Base-by-base conservation (phyloP, 306 rosid genomes). In the Vigna trinervia region DNA sequence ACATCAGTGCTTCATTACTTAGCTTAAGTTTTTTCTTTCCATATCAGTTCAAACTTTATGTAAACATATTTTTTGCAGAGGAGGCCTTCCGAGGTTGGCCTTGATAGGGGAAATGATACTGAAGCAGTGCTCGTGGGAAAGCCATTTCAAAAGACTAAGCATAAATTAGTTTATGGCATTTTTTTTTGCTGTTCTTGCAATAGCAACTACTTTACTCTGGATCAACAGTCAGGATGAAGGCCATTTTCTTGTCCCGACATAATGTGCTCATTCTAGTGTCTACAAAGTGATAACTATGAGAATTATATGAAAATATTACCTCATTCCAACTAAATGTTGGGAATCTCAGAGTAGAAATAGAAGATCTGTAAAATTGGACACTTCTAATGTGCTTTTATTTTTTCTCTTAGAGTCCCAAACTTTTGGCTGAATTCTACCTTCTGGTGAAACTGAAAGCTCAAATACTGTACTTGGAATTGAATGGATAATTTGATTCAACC, bases 241-340 rank as follows among this genome's bases (percentile, higher is more conserved):
- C 28, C 78, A 68, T 79, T 78, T 80, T 85, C 97, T 91, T 13
- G 92, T 90, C 5, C 98, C 97, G 1, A 90, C 96, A 67, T 93
- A 85, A 82, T 57, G 63, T 10, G 64, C 65, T 79, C 68, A 20
- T 26, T 84, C 46, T 43, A 60, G 54, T 56, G 81, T 56, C 75
- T 63, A 53, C 61, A 78, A 68, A 32, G 43, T 69, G 61, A 46
- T 46, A 78, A 58, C 19, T 17, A 17, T 17, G 19, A 17, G 19
- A 17, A 17, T 17, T 17, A 17, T 17, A 17, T 17, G 19, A 17
- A 17, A 17, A 17, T 17, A 17, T 17, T 17, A 17, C 19, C 19
- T 17, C 19, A 17, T 17, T 17, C 19, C 19, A 17, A 17, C 19
- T 17, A 17, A 17, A 17, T 17, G 19, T 17, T 79, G 84, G 77